Evolutionary conservation across 2,329 filamentous ascomycete species (phyloP).

Genomic region (Camillea tinctor): DNA sequence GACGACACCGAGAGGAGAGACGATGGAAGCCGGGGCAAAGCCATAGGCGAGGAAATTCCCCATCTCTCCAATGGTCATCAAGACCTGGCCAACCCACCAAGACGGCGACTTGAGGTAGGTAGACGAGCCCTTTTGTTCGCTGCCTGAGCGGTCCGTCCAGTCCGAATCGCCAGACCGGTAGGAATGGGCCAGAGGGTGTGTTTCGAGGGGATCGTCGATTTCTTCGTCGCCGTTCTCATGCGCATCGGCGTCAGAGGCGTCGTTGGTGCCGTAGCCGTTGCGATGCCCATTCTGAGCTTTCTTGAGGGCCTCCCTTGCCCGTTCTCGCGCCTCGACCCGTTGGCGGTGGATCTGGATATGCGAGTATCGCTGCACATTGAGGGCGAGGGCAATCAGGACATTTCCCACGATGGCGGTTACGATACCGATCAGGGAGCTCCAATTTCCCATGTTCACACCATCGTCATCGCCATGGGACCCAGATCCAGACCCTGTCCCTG

Average conservation of each 20-base stretch:
- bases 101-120: constrained; percentile 88
- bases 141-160: constrained; percentile 37
- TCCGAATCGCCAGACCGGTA: constrained; percentile 45
- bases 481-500: constrained; percentile 13
- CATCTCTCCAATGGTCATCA: constrained; percentile 90
- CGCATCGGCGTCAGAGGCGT: constrained; percentile 22
- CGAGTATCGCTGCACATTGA: constrained; percentile 95
- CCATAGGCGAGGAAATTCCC: constrained; percentile 98
- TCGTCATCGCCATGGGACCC: constrained; percentile 30
- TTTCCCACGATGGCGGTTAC: constrained; percentile 90
- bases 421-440: constrained; percentile 95
- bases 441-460: constrained; percentile 59
- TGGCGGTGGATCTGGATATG: constrained; percentile 81
- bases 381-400: constrained; percentile 86
- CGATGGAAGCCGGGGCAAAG: constrained; percentile 95
- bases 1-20: constrained; percentile 94
- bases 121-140: constrained; percentile 46
- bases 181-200: constrained; percentile 52
- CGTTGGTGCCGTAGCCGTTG: constrained; percentile 30
- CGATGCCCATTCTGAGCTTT: constrained; percentile 36
- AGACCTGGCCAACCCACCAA: constrained; percentile 92
- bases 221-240: constrained; percentile 38
- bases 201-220: constrained; percentile 38
- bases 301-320: constrained; percentile 53
- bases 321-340: constrained; percentile 56